A percentile compares a stretch with the other conserved stretches of the same genome.
These are phyloP conservation scores for Alisma plantagoaquatica DNA, from an alignment of 106 monocot species.

Conservation along the genomic window DNA sequence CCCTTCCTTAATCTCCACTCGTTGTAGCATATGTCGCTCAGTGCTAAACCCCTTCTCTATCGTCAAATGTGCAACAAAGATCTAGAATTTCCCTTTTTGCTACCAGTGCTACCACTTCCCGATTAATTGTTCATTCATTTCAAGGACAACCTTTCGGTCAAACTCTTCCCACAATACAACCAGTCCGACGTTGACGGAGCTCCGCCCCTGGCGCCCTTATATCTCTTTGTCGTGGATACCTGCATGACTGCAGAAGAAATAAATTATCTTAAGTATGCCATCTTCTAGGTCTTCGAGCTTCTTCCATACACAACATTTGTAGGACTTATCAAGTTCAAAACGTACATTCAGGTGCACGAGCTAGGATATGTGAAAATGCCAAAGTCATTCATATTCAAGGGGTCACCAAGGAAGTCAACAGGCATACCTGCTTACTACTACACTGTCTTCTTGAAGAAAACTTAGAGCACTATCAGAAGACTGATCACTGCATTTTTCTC, in stretches of 20 bases:
- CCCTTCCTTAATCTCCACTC: slow-evolving; percentile 79
- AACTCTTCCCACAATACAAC: slow-evolving; percentile 79
- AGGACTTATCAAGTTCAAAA: slow-evolving; percentile 87
- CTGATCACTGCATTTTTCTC: too few relatives aligned
- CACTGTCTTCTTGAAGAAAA: too few relatives aligned
- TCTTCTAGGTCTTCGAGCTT: slow-evolving; percentile 76
- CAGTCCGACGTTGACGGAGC: slow-evolving; percentile 18
- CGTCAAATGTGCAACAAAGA: slow-evolving; percentile 72
- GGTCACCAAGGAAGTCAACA: slow-evolving; percentile 81
- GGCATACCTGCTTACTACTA: too few relatives aligned
- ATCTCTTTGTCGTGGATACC: slow-evolving; percentile 86
- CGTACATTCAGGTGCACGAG: slow-evolving; percentile 93
- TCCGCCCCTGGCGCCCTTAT: slow-evolving; percentile 49
- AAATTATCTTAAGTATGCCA: slow-evolving; percentile 59
- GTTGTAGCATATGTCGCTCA: slow-evolving; percentile 75
- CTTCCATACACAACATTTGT: slow-evolving; percentile 78
- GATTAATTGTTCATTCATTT: slow-evolving; percentile 48
- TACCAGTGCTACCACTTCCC: slow-evolving; percentile 94
- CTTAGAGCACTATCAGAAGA: too few relatives aligned
- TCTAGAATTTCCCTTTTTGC: slow-evolving; percentile 93
- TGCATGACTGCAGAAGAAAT: slow-evolving; percentile 94
- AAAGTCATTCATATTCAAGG: slow-evolving; percentile 83
- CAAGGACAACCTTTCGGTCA: slow-evolving; percentile 66
- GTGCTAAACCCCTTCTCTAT: slow-evolving; percentile 84
- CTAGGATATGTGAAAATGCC: slow-evolving; percentile 82